Evolutionary conservation across 306 rosid genomes (phyloP), one percentile per base, ranked within the genome.

Genomic region (Malus sieversii): DNA sequence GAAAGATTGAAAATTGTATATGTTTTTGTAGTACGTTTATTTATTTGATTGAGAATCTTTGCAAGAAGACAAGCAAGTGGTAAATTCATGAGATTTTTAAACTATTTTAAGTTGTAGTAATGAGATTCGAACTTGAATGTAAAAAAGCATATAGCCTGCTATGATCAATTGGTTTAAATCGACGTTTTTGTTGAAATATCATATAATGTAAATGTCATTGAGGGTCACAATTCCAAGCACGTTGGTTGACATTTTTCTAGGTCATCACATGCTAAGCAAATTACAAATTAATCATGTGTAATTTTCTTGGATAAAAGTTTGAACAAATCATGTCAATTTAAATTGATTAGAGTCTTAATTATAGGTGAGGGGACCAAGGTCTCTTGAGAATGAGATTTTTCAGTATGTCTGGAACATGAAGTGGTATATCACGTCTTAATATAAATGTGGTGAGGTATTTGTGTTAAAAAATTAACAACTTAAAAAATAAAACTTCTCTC

Each of bases 341-440:
- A 61, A 42, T 67, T 60, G 68, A 71, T 30, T 18, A 71, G 44
- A 3, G 63, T 32, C 30, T 42, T 30, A 40, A 57, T 27, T 66
- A 44, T 71, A 51, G 58, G 71, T 53, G 8, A 18, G 40, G 76
- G 51, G 84, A 3, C 25, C 66, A 51, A 40, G 74, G 38, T 51
- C 27, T 35, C 59, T 33, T 46, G 70, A 71, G 23, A 25, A 59
- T 74, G 25, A 76, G 80, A 75, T 38, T 38, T 38, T 38, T 38
- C 9, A 0, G 0, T 7, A 5, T 35, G 42, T 6, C 1, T 38
- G 0, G 2, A 38, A 38, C 0, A 38, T 1, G 7, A 0, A 38
- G 10, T 38, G 10, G 9, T 38, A 7, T 0, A 38, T 7, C 10
- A 38, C 0, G 10, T 38, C 2, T 38, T 1, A 6, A 38, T 38